Conservation (phyloP, 192 early-diverging fungal genomes). For the Gigaspora rosea region DNA sequence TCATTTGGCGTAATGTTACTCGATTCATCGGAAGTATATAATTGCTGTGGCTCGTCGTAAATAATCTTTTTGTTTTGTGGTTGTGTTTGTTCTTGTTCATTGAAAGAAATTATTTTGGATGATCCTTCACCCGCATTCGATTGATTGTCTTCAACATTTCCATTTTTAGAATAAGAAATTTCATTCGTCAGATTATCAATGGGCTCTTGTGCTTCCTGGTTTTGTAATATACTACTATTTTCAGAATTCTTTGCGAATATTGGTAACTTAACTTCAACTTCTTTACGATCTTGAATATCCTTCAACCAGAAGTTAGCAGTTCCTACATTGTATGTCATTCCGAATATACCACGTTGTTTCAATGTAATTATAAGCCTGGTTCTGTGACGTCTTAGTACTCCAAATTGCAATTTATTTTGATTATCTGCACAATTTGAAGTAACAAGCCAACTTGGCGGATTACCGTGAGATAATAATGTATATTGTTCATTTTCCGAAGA, state of each 20-base stretch:
- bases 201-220: no score
- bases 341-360: neutral
- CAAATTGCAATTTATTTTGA: neutral
- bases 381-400: slow-evolving; percentile 14
- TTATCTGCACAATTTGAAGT: neutral
- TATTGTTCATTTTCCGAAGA: slow-evolving; percentile 2
- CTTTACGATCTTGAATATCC: slow-evolving; percentile 1
- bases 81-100: neutral
- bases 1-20: neutral
- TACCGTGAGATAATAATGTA: neutral
- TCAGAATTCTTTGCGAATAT: neutral
- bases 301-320: slow-evolving; percentile 6
- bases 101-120: neutral
- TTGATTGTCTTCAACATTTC: neutral
- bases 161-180: no score
- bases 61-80: neutral
- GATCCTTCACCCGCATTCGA: neutral
- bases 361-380: slow-evolving; percentile 1
- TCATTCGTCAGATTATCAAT: no score
- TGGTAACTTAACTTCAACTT: neutral
- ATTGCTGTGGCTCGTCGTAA: no score
- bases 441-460: slow-evolving; percentile 2
- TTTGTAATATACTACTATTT: no score
- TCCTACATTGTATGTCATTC: neutral
- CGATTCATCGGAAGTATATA: neutral